Conservation (phyloP, 805 yeast species). For the Candida adriatica region DNA sequence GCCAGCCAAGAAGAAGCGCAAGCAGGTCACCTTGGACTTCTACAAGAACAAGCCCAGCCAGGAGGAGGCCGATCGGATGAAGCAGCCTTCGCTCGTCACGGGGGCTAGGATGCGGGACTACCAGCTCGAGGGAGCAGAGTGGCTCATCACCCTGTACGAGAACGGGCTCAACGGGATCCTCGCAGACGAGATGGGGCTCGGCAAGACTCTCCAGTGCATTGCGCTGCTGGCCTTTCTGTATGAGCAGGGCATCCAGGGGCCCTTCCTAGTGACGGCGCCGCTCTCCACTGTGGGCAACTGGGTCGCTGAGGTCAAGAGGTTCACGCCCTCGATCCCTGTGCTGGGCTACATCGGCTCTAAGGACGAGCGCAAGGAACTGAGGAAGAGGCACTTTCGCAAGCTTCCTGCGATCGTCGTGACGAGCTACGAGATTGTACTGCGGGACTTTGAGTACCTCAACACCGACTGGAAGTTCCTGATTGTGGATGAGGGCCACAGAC, state of each 20-base stretch:
- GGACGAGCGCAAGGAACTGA: conserved; percentile 41
- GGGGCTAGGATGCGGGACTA: conserved; percentile 70
- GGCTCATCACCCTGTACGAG: conserved; percentile 84
- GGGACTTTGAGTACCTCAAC: conserved; percentile 54
- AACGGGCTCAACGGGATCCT: conserved; percentile 92
- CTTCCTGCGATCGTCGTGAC: conserved; percentile 55
- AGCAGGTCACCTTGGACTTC: conserved; percentile 4
- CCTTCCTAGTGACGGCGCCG: conserved; percentile 75
- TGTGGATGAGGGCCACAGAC: conserved; percentile 93
- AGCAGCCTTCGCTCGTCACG: conserved; percentile 49
- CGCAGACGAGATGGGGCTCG: conserved; percentile 98
- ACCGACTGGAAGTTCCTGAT: conserved; percentile 75
- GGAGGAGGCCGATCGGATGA: conserved; percentile 21
- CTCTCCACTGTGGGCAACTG: conserved; percentile 83
- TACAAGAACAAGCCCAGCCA: conserved; percentile 9
- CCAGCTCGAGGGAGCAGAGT: conserved; percentile 84
- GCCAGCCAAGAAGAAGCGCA: conserved; percentile 22
- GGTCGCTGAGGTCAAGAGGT: conserved; percentile 62
- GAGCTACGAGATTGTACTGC: conserved; percentile 73
- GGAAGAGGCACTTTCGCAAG: conserved; percentile 22
- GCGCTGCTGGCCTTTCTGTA: conserved; percentile 67
- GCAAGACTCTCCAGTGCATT: conserved; percentile 87
- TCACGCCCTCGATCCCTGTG: conserved; percentile 65
- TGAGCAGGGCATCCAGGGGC: conserved; percentile 74
- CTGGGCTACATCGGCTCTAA: conserved; percentile 62